Evolutionary conservation across 2,329 filamentous ascomycete genomes (phyloP).

Genomic region (Cercospora sesami): DNA sequence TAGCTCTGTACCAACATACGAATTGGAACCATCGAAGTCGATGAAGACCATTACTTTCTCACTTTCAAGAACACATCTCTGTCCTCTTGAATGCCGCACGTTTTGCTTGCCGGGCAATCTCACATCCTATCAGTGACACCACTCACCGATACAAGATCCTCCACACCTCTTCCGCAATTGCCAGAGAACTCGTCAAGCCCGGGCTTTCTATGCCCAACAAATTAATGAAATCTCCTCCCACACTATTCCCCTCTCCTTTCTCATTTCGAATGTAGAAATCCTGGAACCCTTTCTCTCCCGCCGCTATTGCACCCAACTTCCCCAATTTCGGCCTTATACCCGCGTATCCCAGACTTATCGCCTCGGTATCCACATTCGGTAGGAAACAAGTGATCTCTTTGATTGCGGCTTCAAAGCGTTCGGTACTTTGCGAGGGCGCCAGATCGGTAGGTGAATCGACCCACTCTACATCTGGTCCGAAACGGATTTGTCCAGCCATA

Average conservation of each 20-base stretch:
- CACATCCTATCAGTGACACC: neutral
- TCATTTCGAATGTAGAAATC: conserved; percentile 83
- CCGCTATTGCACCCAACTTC: conserved; percentile 60
- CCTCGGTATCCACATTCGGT: conserved; percentile 66
- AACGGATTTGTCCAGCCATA: conserved; percentile 77
- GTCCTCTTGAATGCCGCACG: neutral
- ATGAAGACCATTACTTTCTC: neutral
- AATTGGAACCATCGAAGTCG: neutral
- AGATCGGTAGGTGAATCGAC: conserved; percentile 70
- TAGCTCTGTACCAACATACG: neutral
- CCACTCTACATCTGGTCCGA: conserved; percentile 96
- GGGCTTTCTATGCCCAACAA: conserved; percentile 91
- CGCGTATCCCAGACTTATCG: conserved; percentile 78
- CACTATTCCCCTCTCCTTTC: conserved; percentile 67
- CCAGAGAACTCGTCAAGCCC: conserved; percentile 81
- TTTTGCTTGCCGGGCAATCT: neutral
- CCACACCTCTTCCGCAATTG: conserved; percentile 77
- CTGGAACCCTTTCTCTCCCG: conserved; percentile 64
- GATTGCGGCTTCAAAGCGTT: conserved; percentile 65
- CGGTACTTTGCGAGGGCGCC: conserved; percentile 57
- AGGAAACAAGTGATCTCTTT: conserved; percentile 76
- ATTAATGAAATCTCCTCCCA: conserved; percentile 72
- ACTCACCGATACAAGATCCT: conserved; percentile 50
- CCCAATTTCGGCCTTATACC: conserved; percentile 87
- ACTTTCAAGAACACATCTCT: neutral